Base-by-base conservation (phyloP, 345 rosid species). In the Populus alba region DNA sequence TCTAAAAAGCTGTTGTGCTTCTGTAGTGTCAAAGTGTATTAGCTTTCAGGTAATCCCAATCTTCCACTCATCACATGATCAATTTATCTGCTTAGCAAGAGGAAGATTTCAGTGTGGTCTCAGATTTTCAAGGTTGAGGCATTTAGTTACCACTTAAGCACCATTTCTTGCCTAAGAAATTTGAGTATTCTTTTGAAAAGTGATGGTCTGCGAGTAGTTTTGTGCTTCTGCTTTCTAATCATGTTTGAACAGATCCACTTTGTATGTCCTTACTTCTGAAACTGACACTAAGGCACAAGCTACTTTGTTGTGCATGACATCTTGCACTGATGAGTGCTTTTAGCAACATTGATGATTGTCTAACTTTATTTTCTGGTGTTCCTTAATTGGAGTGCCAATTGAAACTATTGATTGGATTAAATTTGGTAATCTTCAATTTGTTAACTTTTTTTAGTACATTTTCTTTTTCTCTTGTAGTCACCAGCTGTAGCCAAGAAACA, bases 401-500 rank as follows among this genome's bases (percentile, higher is more conserved):
- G 72, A 70, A 45, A 71, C 4, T 1, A 37, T 72, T 72, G 18
- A 61, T 61, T 45, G 37, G 68, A 22, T 71, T 39, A 18, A 65
- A 37, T 17, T 59, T 72, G 17, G 41, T 23, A 23, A 65, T 70
- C 63, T 17, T 20, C 66, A 9, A 37, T 47, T 43, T 72, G 29
- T 71, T 62, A 51, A 67, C 71, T 20, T 74, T 66, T 72, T 38
- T 45, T 23, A 45, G 16, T 31, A 59, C 57, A 25, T 68, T 78
- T 25, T 35, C 37, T 53, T 25, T 69, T 7, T 38, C 55, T 70
- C 59, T 63, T n/a, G 29, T 47, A 90, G 93, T 78, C 78, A 43
- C 80, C 84, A 25, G 75, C 75, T 45, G 74, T 20, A 66, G 70
- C 72, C n/a, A 72, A 85, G 87, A 83, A 80, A 70, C 88, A 79